Evolutionary conservation across 2,329 filamentous ascomycete species (phyloP).

Genomic region (Lithohypha guttulata): DNA sequence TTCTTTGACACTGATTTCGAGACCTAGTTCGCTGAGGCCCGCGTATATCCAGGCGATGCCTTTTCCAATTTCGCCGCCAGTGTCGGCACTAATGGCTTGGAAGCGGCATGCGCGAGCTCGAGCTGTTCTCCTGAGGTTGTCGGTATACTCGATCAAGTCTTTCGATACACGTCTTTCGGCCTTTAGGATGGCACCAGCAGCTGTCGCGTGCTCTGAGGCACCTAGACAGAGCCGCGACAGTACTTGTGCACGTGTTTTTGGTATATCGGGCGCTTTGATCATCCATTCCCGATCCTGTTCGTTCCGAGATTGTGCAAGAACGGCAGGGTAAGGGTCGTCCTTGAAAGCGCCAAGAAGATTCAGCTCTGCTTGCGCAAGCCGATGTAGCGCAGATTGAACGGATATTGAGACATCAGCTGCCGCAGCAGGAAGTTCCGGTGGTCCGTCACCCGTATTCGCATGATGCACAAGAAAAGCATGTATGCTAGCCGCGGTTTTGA

Average conservation of each 20-base stretch:
- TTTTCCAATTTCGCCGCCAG: conserved; percentile 67
- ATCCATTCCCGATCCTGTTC: conserved; percentile 88
- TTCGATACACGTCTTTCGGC: conserved; percentile 47
- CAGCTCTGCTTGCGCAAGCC: conserved; percentile 70
- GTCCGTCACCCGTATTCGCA: conserved; percentile 39
- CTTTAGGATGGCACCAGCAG: conserved; percentile 48
- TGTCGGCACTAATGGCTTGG: conserved; percentile 78
- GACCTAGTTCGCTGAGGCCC: conserved; percentile 47
- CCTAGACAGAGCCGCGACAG: conserved; percentile 82
- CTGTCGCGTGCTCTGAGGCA: conserved; percentile 74
- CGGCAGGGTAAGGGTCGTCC: conserved; percentile 82
- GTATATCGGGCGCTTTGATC: conserved; percentile 79
- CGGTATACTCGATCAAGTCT: conserved; percentile 59
- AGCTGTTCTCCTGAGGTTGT: conserved; percentile 62
- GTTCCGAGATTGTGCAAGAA: conserved; percentile 71
- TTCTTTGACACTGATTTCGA: conserved; percentile 19
- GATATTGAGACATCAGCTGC: conserved; percentile 36
- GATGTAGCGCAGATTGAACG: conserved; percentile 33
- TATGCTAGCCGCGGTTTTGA: conserved; percentile 68
- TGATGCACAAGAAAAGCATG: conserved; percentile 52
- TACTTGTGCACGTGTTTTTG: conserved; percentile 77
- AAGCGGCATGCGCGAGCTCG: conserved; percentile 82
- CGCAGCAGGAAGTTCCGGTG: conserved; percentile 16
- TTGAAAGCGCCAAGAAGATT: conserved; percentile 84
- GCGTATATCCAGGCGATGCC: conserved; percentile 80